Conservation (phyloP, 2,329 filamentous ascomycete genomes). For the Beauveria caledonica region DNA sequence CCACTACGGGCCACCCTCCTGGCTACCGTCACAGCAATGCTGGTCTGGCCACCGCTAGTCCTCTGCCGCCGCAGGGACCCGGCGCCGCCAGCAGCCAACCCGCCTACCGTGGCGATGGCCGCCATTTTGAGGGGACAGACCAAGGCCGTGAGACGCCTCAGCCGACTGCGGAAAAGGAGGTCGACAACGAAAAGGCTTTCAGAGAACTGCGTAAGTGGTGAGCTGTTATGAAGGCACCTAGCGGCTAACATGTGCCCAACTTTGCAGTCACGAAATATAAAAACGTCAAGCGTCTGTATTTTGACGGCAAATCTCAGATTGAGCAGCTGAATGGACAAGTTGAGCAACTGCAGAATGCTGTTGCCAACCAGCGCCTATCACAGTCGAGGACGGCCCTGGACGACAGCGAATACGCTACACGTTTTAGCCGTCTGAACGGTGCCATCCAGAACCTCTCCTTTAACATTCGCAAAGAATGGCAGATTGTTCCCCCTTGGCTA, state of each 20-base stretch:
- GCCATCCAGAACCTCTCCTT: constrained; percentile 93
- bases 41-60: constrained; percentile 34
- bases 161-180: constrained; percentile 35
- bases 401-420: constrained; percentile 84
- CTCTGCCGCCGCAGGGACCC: constrained; percentile 32
- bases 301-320: constrained; percentile 89
- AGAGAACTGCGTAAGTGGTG: constrained; percentile 47
- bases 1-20: constrained; percentile 38
- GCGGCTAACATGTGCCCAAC: constrained; percentile 31
- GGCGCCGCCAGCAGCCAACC: constrained; percentile 19
- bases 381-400: constrained; percentile 91
- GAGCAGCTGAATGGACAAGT: constrained; percentile 81
- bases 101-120: constrained; percentile 32
- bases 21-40: constrained; percentile 44
- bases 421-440: constrained; percentile 86
- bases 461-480: constrained; percentile 94
- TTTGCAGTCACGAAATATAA: constrained; percentile 82
- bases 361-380: constrained; percentile 91
- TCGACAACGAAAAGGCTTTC: constrained; percentile 45
- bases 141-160: constrained; percentile 50
- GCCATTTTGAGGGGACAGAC: constrained; percentile 39
- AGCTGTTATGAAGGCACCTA: constrained; percentile 6
- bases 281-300: constrained; percentile 96
- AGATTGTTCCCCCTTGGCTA: constrained; percentile 71
- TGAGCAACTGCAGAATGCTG: constrained; percentile 91